These are phyloP conservation scores for Puccinia polysora DNA, from an alignment of 1,284 basidiomycete species.

Conservation along the genomic window DNA sequence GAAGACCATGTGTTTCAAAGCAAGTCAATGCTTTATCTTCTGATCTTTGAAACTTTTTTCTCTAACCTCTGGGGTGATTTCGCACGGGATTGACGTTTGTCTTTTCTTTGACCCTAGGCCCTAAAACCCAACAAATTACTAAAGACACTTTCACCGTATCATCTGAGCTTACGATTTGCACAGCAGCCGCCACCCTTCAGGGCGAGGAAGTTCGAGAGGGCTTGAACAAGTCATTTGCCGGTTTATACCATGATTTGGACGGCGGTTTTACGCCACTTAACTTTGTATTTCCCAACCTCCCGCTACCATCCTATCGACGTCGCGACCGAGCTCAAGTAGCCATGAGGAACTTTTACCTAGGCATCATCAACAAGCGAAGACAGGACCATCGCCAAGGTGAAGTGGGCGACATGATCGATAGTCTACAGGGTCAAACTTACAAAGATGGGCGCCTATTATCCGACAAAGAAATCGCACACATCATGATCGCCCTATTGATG, in stretches of 20 bases:
- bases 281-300: slow-evolving; percentile 90
- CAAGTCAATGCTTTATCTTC: slow-evolving; percentile 54
- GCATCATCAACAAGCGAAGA: slow-evolving; percentile 76
- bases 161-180: slow-evolving; percentile 91
- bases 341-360: slow-evolving; percentile 89
- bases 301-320: slow-evolving; percentile 78
- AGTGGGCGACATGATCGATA: slow-evolving; percentile 84
- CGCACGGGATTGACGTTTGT: too few relatives aligned
- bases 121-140: not conserved
- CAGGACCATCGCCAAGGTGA: slow-evolving; percentile 57
- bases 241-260: slow-evolving; percentile 84
- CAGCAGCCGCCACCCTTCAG: slow-evolving; percentile 86
- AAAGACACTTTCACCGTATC: slow-evolving; percentile 66
- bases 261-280: slow-evolving; percentile 60
- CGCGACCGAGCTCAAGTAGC: slow-evolving; percentile 85
- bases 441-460: slow-evolving; percentile 72
- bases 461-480: slow-evolving; percentile 91
- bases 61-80: too few relatives aligned
- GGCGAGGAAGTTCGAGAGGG: slow-evolving; percentile 78
- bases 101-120: not conserved
- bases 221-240: slow-evolving; percentile 78
- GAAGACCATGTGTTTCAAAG: slow-evolving; percentile 59
- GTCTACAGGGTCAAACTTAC: slow-evolving; percentile 79
- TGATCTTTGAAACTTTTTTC: too few relatives aligned
- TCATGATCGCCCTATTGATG: slow-evolving; percentile 65